A percentile compares a stretch with the other conserved stretches of the same genome.
Evolutionary conservation across 1,139 yeast genomes (phyloP).

Genomic region (Tardiomyces digboiensis): DNA sequence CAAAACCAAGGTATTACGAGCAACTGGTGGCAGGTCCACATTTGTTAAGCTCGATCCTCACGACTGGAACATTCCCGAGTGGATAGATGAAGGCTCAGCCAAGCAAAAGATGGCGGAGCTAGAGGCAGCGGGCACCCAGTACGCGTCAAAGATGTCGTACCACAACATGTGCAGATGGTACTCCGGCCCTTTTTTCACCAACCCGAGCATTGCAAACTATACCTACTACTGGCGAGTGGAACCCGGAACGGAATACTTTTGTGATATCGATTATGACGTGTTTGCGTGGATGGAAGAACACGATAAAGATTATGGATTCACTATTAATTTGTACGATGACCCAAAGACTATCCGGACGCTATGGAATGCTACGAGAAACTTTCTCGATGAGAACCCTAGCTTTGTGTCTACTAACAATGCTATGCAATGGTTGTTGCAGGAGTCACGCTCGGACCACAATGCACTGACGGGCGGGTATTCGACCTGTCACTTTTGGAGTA

Average conservation of each 20-base stretch:
- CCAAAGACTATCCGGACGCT: slow-evolving; percentile 51
- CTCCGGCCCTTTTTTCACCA: slow-evolving; percentile 51
- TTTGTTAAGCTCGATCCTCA: slow-evolving; percentile 45
- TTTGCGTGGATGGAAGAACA: slow-evolving; percentile 64
- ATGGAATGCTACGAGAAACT: slow-evolving; percentile 39
- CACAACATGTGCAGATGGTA: slow-evolving; percentile 78
- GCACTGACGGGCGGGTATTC: slow-evolving; percentile 54
- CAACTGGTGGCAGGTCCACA: slow-evolving; percentile 42
- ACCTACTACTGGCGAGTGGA: slow-evolving; percentile 75
- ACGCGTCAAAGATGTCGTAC: slow-evolving; percentile 51
- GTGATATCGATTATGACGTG: slow-evolving; percentile 64
- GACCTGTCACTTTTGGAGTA: slow-evolving; percentile 85
- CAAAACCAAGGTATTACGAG: slow-evolving; percentile 49
- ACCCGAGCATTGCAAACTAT: slow-evolving; percentile 47
- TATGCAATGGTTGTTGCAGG: slow-evolving; percentile 25
- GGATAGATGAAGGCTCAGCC: slow-evolving; percentile 36
- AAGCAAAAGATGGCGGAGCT: slow-evolving; percentile 33
- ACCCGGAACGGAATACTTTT: slow-evolving; percentile 61
- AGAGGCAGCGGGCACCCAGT: slow-evolving; percentile 49
- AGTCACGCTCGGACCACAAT: slow-evolving; percentile 48
- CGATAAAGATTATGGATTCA: slow-evolving; percentile 31
- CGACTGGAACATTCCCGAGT: slow-evolving; percentile 57
- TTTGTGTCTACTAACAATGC: slow-evolving; percentile 53
- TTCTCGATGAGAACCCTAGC: slow-evolving; percentile 45
- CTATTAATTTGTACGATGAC: slow-evolving; percentile 57